Percentiles rank a stretch among this genome's conserved stretches.
phyloP scores from a whole-genome alignment of 23 red algal genomes.

The Gracilaria vermiculophylla region DNA sequence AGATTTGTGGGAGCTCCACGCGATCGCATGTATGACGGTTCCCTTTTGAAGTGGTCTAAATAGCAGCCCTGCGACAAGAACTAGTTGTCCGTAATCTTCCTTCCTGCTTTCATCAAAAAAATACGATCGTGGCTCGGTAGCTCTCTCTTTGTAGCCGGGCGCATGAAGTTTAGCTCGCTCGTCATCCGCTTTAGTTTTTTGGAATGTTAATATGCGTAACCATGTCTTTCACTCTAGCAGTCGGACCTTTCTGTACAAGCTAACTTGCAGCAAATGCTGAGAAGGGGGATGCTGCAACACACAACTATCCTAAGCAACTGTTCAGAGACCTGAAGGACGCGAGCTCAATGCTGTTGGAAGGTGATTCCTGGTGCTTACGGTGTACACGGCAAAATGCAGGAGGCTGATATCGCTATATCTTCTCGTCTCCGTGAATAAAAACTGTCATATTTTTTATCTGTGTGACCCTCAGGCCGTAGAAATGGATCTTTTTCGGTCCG shows the following conservation, averaged over 20 bases:
- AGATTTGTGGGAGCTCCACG: constrained; percentile 25
- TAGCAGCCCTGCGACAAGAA: constrained; percentile 18
- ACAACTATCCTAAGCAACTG: background rate
- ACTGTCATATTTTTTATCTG: background rate
- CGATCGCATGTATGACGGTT: background rate
- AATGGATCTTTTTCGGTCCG: constrained; percentile 1
- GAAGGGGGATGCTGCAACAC: constrained; percentile 26
- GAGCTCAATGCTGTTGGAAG: constrained; percentile 10
- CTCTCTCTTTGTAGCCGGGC: background rate
- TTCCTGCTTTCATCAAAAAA: background rate
- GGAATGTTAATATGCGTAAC: constrained; percentile 9
- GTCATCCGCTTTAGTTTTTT: background rate
- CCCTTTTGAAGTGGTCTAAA: background rate
- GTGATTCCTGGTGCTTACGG: background rate
- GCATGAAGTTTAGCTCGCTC: background rate
- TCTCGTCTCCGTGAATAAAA: constrained; percentile 11
- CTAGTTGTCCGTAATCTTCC: constrained; percentile 26
- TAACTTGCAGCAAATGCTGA: constrained; percentile 21
- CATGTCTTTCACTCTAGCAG: background rate
- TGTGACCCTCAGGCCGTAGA: background rate
- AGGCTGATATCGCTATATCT: background rate
- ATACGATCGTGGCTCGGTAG: background rate
- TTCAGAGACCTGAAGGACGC: background rate
- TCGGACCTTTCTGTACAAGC: constrained; percentile 4
- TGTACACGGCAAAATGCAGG: background rate